Conservation (phyloP, 495 filamentous ascomycete species). For the Penicillium lagena region DNA sequence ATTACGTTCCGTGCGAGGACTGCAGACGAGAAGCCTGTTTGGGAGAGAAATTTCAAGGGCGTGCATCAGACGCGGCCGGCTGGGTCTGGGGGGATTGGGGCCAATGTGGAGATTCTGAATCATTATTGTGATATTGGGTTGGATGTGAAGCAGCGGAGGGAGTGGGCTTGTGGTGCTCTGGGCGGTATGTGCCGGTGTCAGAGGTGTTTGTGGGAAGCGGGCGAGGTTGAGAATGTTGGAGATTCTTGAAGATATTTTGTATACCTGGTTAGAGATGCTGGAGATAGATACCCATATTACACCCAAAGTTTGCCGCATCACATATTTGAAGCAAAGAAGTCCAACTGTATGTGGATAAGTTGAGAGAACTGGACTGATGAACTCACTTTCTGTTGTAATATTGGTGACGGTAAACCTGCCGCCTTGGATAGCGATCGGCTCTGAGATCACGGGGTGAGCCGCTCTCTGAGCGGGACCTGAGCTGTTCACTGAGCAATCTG, state of each 20-base stretch:
- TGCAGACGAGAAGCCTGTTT: slow-evolving; percentile 38
- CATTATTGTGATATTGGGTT: slow-evolving; percentile 91
- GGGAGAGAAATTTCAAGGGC: slow-evolving; percentile 25
- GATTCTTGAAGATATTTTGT: not conserved
- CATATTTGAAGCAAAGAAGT: too few species aligned
- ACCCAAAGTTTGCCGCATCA: too few species aligned
- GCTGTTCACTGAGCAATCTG: too few species aligned
- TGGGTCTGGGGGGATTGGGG: slow-evolving; percentile 50
- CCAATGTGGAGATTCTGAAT: slow-evolving; percentile 78
- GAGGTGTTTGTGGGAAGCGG: slow-evolving; percentile 61
- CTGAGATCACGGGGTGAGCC: too few species aligned
- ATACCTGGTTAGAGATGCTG: not conserved
- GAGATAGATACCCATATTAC: not conserved
- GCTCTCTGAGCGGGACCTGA: too few species aligned
- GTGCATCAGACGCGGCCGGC: slow-evolving; percentile 1
- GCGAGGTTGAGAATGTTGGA: slow-evolving; percentile 8
- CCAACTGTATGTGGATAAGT: too few species aligned
- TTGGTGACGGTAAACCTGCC: too few species aligned
- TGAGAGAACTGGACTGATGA: too few species aligned
- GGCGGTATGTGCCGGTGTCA: slow-evolving; percentile 80
- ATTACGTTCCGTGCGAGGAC: slow-evolving; percentile 59
- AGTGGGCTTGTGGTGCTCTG: slow-evolving; percentile 80
- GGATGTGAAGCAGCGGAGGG: slow-evolving; percentile 69
- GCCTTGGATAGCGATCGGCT: too few species aligned
- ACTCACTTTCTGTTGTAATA: too few species aligned